Conservation (phyloP, 257 asterid genomes). For the Linderniella brevidens region DNA sequence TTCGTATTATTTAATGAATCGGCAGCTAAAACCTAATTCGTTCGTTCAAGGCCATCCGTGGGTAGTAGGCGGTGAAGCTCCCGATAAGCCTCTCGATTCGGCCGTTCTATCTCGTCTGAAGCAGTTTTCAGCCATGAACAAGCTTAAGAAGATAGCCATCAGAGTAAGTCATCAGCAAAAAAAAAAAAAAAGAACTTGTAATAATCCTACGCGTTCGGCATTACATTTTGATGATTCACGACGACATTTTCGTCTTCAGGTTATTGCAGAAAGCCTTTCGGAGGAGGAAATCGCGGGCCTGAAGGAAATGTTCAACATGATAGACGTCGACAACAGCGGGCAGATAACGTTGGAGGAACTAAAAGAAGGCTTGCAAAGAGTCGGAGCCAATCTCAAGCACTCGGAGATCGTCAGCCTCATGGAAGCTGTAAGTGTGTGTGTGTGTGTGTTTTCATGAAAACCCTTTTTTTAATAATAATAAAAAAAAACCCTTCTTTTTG, state of each 20-base stretch:
- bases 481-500: slow-evolving; percentile 1
- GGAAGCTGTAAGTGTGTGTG: slow-evolving; percentile 50
- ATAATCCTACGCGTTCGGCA: too few relatives aligned
- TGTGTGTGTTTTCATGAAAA: background rate
- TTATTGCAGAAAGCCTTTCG: slow-evolving; percentile 60
- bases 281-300: slow-evolving; percentile 79
- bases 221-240: too few relatives aligned
- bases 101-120: slow-evolving; percentile 38
- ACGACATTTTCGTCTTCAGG: slow-evolving; percentile 18
- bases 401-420: slow-evolving; percentile 46
- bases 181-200: background rate
- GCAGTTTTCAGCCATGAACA: slow-evolving; percentile 49
- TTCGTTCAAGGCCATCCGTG: slow-evolving; percentile 40
- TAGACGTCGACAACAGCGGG: slow-evolving; percentile 65
- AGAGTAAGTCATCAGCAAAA: slow-evolving; percentile 19
- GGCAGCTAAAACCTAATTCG: background rate
- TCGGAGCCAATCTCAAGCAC: slow-evolving; percentile 52
- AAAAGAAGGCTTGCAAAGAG: slow-evolving; percentile 45
- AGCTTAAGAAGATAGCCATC: slow-evolving; percentile 42
- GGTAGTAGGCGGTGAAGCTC: slow-evolving; percentile 36
- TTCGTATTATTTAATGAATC: slow-evolving; percentile 3
- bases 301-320: slow-evolving; percentile 50
- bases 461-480: slow-evolving; percentile 10
- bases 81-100: slow-evolving; percentile 48
- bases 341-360: slow-evolving; percentile 66